Percentiles rank a stretch among this genome's conserved stretches.
phyloP scores from a whole-genome alignment of 2,329 filamentous ascomycete genomes.

The Periconia macrospinosa region DNA sequence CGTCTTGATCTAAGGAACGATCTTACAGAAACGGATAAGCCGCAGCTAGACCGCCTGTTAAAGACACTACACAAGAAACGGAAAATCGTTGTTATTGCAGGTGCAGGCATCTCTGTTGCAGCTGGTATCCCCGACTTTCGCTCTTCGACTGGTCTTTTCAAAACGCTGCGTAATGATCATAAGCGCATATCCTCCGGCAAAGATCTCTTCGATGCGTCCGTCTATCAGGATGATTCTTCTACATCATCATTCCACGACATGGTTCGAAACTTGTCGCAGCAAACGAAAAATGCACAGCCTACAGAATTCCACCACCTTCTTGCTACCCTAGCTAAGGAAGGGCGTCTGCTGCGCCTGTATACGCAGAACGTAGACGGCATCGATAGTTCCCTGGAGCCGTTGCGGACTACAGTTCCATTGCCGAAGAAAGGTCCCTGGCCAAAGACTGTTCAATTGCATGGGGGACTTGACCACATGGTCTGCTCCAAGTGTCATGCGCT shows the following conservation, averaged over 20 bases:
- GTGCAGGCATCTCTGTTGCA: slow-evolving; percentile 94
- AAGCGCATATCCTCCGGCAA: slow-evolving; percentile 93
- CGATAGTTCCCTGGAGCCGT: slow-evolving; percentile 78
- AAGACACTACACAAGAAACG: slow-evolving; percentile 81
- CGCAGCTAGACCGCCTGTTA: slow-evolving; percentile 70
- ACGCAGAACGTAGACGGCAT: slow-evolving; percentile 97
- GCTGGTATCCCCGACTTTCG: slow-evolving; percentile 97
- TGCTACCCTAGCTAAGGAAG: slow-evolving; percentile 84
- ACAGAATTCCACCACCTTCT: slow-evolving; percentile 93
- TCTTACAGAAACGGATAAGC: slow-evolving; percentile 59
- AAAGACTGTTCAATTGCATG: slow-evolving; percentile 88
- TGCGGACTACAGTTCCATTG: slow-evolving; percentile 80
- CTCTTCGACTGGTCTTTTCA: slow-evolving; percentile 87
- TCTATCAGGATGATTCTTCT: slow-evolving; percentile 88
- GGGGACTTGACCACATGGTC: slow-evolving; percentile 92
- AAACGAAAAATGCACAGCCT: slow-evolving; percentile 75
- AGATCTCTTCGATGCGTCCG: slow-evolving; percentile 93
- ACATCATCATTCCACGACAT: slow-evolving; percentile 94
- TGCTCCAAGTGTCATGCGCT: slow-evolving; percentile 89
- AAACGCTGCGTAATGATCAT: slow-evolving; percentile 79
- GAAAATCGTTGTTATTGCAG: slow-evolving; percentile 95
- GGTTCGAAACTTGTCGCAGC: slow-evolving; percentile 83
- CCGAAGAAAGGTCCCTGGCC: slow-evolving; percentile 89
- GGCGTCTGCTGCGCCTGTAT: slow-evolving; percentile 85
- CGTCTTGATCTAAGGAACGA: slow-evolving; percentile 71